phyloP scores from a whole-genome alignment of 148 eudicot species.

The Simmondsia chinensis region DNA sequence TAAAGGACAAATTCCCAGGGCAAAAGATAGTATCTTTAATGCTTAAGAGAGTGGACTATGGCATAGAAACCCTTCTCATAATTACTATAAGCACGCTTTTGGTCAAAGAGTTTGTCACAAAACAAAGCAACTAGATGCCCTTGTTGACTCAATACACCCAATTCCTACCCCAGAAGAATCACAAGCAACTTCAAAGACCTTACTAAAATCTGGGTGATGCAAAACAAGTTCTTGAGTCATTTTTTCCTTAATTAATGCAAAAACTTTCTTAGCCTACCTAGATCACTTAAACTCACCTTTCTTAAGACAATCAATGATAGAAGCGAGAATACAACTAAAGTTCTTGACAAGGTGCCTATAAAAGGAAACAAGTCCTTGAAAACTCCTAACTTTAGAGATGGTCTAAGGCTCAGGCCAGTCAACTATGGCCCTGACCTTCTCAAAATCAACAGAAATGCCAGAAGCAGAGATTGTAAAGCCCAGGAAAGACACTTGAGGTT shows the following conservation, averaged over 20 bases:
- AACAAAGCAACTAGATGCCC: neutral
- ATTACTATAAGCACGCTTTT: too few species aligned
- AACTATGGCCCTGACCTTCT: too few species aligned
- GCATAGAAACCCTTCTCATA: too few species aligned
- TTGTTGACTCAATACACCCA: neutral
- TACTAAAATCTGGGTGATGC: neutral
- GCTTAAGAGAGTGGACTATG: too few species aligned
- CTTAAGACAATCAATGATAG: neutral
- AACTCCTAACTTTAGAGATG: neutral
- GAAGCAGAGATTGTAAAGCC: too few species aligned
- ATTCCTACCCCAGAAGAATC: neutral
- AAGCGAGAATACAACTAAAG: conserved; percentile 1
- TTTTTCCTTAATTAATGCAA: neutral
- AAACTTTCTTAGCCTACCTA: neutral
- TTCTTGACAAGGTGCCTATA: neutral
- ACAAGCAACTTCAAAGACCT: conserved; percentile 3
- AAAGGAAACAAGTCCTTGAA: neutral
- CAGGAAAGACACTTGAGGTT: too few species aligned
- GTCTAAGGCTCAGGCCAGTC: too few species aligned
- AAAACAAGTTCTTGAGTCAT: neutral
- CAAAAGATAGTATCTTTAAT: too few species aligned
- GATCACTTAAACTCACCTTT: neutral
- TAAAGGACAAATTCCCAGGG: too few species aligned
- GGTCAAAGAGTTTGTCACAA: neutral
- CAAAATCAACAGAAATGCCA: too few species aligned